Base-by-base conservation (phyloP, 208 protist genomes). In the Leishmania turanica region DNA sequence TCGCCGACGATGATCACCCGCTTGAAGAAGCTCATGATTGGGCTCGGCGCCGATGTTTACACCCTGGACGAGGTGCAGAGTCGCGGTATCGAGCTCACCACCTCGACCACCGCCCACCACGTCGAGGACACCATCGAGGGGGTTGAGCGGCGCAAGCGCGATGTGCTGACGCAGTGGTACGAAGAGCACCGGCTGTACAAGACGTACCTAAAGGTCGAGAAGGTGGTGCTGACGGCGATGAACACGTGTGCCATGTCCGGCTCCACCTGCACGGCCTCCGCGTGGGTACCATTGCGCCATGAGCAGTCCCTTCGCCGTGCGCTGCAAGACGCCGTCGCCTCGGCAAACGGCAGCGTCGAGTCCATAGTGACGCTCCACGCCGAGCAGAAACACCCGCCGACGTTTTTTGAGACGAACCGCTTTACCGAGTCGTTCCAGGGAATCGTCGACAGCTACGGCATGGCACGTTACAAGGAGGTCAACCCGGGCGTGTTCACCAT, bases 381-480 rank as follows among this genome's bases (percentile, higher is more conserved):
- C 17, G 89, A 92, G 34, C 83, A 91, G 78, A 83, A 88, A 78
- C 88, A 92, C 58, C 99, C 99, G 65, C 99, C 99, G 19, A 99
- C 99, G 45, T 98, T 91, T 87, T 99, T 99, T 85, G 87, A 95
- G 74, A 98, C 95, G 7, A 99, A 99, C 89, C 95, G 96, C 78
- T 99, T 99, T 81, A 99, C 97, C 64, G 54, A 72, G 2, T 93
- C 88, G 9, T 99, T 99, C 87, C 99, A 99, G 90, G 74, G 82
- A 42, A 99, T 99, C 83, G 97, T 99, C 34, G 98, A 99, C 86
- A 96, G 99, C 56, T 99, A 99, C 90, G 99, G 99, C 87, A 92
- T 98, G 79, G 97, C 99, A 3, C 84, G 91, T 21, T 98, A 98
- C 86, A 94, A 97, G 77, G 97, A 99, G 77, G 83, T 99, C 47